Evolutionary conservation across 2,329 filamentous ascomycete genomes (phyloP).

Genomic region (Talaromyces sp.): DNA sequence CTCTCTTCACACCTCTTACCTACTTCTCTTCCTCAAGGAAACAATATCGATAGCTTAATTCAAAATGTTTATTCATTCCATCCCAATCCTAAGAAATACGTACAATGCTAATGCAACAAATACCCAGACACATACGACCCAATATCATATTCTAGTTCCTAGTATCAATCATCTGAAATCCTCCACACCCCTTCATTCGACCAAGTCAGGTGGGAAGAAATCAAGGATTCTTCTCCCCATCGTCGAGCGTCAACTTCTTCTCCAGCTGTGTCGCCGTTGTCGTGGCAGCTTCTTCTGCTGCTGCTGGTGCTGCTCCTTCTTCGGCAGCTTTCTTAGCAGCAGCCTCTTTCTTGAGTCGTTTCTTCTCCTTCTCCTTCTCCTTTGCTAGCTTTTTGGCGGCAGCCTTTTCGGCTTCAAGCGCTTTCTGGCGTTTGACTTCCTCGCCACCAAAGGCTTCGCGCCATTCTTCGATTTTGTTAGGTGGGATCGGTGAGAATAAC

Average conservation of each 20-base stretch:
- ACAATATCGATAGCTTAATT: background rate
- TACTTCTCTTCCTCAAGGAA: background rate
- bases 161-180: background rate
- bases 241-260: slow-evolving; percentile 13
- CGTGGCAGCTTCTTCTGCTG: slow-evolving; percentile 10
- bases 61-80: background rate
- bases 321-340: slow-evolving; percentile 21
- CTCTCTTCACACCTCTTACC: too few relatives aligned
- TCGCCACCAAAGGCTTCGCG: slow-evolving; percentile 68
- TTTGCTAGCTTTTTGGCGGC: slow-evolving; percentile 39
- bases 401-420: slow-evolving; percentile 53
- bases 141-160: background rate
- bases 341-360: slow-evolving; percentile 42
- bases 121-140: background rate
- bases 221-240: slow-evolving; percentile 18
- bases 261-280: slow-evolving; percentile 9
- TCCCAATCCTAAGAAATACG: background rate
- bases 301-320: background rate
- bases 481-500: slow-evolving; percentile 79
- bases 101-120: slow-evolving; percentile 6
- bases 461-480: slow-evolving; percentile 81
- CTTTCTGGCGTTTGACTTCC: slow-evolving; percentile 67
- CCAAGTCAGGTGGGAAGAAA: slow-evolving; percentile 6
- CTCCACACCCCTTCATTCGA: background rate
- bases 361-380: slow-evolving; percentile 44